Conservation (phyloP, 257 asterid species). For the Salvia rosmarinus region DNA sequence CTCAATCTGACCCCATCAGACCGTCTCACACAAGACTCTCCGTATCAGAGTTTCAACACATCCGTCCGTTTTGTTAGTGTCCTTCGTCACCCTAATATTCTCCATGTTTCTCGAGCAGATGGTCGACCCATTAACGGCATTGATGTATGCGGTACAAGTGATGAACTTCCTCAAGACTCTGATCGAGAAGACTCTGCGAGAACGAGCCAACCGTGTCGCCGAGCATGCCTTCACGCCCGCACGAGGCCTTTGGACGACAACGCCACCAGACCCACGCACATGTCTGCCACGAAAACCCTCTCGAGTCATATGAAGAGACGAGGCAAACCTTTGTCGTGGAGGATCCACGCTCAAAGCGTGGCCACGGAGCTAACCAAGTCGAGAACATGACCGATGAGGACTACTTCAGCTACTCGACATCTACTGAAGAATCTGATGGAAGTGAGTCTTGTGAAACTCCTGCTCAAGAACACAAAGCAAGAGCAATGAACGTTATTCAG, state of each 20-base stretch:
- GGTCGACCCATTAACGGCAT: conserved; percentile 88
- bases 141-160: conserved; percentile 94
- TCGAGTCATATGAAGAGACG: conserved; percentile 43
- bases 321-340: conserved; percentile 35
- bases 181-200: conserved; percentile 76
- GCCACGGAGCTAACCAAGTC: conserved; percentile 45
- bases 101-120: conserved; percentile 48
- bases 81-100: conserved; percentile 7
- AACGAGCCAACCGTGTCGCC: conserved; percentile 56
- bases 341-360: conserved; percentile 50
- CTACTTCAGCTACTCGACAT: conserved; percentile 54
- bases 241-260: conserved; percentile 64
- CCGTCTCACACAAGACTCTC: too few species aligned
- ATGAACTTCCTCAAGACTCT: conserved; percentile 91
- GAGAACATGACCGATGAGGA: conserved; percentile 55
- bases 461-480: conserved; percentile 29
- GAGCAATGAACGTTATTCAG: not conserved
- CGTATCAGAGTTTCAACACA: too few species aligned
- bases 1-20: too few species aligned
- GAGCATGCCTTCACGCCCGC: conserved; percentile 48
- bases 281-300: conserved; percentile 32
- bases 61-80: not conserved
- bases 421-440: conserved; percentile 64
- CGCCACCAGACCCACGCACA: conserved; percentile 54
- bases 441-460: conserved; percentile 52